Evolutionary conservation across 108 stramenopile genomes (phyloP), one percentile per base, ranked within the genome.

Genomic region (Discostella stelligeroides): DNA sequence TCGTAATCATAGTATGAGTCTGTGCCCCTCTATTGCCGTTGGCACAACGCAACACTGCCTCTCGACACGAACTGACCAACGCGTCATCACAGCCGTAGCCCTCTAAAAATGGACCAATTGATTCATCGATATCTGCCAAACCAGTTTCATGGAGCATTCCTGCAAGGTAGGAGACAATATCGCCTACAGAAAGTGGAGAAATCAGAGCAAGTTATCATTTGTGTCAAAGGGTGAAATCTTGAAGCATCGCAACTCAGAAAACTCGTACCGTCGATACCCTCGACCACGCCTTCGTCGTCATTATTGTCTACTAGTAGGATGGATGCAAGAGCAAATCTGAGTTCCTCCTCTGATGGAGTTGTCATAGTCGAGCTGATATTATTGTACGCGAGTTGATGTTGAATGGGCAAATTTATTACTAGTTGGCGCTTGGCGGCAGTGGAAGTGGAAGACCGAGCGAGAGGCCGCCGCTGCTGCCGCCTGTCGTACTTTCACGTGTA

Each of bases 91-190:
- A 86, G 21, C 75, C 82, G 28, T 86, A 75, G 0, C 70, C 76
- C 43, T 89, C 88, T 25, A 92, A 48, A 60, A 92, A 92, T 17
- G 88, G 91, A 54, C 72, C 60, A 50, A 92, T 81, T 3, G 82
- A 82, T 30, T 82, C 88, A 58, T 84, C 84, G 4, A 88, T 27
- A 38, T 78, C 76, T 7, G 70, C 76, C 15, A 79, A 47, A 12
- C 67, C 54, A 63, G 73, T 40, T 74, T 81, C 66, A 60, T 60
- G 60, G 21, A 89, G 60, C 81, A 89, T 73, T 17, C 88, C 88
- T 8, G 87, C 72, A 24, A 92, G 82, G 57, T 92, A 92, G 15
- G 76, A 58, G 21, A 92, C 78, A 42, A 89, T 68, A 61, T 90
- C 82, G 34, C 57, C 57, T 58, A 34, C 4, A 2, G 0, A 20